Evolutionary conservation across 2,329 filamentous ascomycete species (phyloP), one percentile per base, ranked within the genome.

Genomic region (Verticillium longisporum): DNA sequence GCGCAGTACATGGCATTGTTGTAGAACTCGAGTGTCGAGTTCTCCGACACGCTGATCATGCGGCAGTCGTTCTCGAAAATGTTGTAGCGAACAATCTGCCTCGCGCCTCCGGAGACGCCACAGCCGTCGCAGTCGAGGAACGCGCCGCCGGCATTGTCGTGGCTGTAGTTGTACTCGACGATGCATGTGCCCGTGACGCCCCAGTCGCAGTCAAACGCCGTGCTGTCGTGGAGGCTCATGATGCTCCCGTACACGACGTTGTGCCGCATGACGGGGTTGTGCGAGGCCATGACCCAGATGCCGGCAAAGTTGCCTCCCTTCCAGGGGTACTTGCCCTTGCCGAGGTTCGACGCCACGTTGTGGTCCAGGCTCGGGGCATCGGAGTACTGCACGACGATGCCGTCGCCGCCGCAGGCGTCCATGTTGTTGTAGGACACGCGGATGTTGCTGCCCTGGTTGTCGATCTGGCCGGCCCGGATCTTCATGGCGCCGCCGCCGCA

Each of bases 121-220:
- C 68, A 69, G 26, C 63, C 67, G 58, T 69, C 68, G 61, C 68
- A 69, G 63, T 69, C 68, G 38, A 68, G 59, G 32, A 68, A 69
- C 1, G 66, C 66, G 1, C 68, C 68, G 36, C 68, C 67, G n/a
- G 67, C 68, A 32, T 69, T 69, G 60, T 68, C 68, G 53, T 66
- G 67, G 60, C 68, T 68, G 41, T 66, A 67, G 56, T 69, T 69
- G 60, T 69, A 69, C 57, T 69, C 67, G 53, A 69, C 62, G 13
- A 63, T 68, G 59, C 68, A 69, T 33, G 62, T 67, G 55, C 68
- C 68, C n/a, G 63, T 63, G 55, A 68, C 67, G 50, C 68, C 68
- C 67, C 66, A 68, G 61, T 69, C 68, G 59, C 68, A 69, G 59
- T 69, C 68, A 55, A 69, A 69, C 6, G 67, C 67, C 58, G 68